A percentile compares a stretch with the other conserved stretches of the same genome.
Conservation (phyloP, 2,329 filamentous ascomycete genomes). For the Fusarium equiseti region DNA sequence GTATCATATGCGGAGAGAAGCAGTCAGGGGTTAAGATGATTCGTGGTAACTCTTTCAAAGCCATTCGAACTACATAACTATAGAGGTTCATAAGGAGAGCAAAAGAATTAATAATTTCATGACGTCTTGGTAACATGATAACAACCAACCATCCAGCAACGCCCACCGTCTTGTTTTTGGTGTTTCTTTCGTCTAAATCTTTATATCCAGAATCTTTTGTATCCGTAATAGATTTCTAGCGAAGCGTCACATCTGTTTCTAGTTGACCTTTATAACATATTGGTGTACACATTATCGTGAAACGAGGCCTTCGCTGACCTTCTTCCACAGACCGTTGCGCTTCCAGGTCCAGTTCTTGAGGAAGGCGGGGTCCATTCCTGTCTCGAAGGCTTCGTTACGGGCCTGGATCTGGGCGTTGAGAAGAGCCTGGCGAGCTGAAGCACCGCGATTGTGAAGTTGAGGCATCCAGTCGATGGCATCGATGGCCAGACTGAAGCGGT, state of each 20-base stretch:
- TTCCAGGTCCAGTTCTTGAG: slow-evolving; percentile 77
- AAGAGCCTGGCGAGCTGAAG: slow-evolving; percentile 72
- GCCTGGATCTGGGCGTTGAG: slow-evolving; percentile 73
- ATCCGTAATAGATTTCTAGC: slow-evolving; percentile 2
- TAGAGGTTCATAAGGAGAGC: slow-evolving; percentile 28
- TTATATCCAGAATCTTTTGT: slow-evolving; percentile 23
- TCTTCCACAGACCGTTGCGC: slow-evolving; percentile 56
- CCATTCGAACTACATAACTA: slow-evolving; percentile 34
- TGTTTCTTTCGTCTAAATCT: slow-evolving; percentile 32
- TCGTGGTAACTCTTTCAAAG: slow-evolving; percentile 3
- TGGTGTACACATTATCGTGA: slow-evolving; percentile 40
- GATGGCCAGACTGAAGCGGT: slow-evolving; percentile 82
- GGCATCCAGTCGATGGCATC: slow-evolving; percentile 78
- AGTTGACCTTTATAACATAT: slow-evolving; percentile 2
- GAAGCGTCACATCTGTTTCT: slow-evolving; percentile 6
- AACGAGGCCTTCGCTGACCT: slow-evolving; percentile 43
- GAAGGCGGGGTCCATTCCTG: slow-evolving; percentile 75
- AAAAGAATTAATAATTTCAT: slow-evolving; percentile 31
- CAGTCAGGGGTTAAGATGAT: slow-evolving; percentile 1
- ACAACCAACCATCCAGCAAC: slow-evolving; percentile 32
- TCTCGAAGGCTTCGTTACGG: slow-evolving; percentile 74
- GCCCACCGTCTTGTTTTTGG: slow-evolving; percentile 34
- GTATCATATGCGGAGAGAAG: slow-evolving; percentile 50
- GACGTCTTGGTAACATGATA: slow-evolving; percentile 32
- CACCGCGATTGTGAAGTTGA: slow-evolving; percentile 71